phyloP scores from a whole-genome alignment of 1,139 yeast genomes.

The Yamadazyma songkhlaensis region DNA sequence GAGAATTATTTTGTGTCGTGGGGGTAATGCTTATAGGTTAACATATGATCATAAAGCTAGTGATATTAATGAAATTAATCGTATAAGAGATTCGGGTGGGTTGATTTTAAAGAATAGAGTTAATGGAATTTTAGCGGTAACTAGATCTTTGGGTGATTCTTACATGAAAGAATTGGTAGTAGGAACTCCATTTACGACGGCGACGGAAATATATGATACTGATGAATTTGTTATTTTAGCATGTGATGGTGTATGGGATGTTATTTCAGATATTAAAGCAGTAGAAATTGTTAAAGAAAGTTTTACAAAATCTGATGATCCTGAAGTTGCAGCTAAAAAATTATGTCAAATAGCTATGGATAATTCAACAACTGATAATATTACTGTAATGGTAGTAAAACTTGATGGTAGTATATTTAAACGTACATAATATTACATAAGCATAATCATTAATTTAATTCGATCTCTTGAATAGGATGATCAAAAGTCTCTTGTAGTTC shows the following conservation, averaged over 20 bases:
- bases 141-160: constrained; percentile 91
- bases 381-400: constrained; percentile 85
- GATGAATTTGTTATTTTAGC: constrained; percentile 83
- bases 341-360: constrained; percentile 78
- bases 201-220: constrained; percentile 62
- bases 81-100: constrained; percentile 82
- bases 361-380: constrained; percentile 82
- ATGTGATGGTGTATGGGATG: constrained; percentile 97
- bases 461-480: constrained; percentile 7
- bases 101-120: constrained; percentile 87
- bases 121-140: constrained; percentile 93
- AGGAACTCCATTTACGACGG: constrained; percentile 90
- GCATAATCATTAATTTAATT: neutral
- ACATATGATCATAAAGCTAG: constrained; percentile 95
- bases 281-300: constrained; percentile 61
- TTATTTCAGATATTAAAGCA: constrained; percentile 76
- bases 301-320: constrained; percentile 30
- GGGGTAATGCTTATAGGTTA: constrained; percentile 70
- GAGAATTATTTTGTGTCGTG: constrained; percentile 73
- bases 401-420: constrained; percentile 43
- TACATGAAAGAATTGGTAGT: constrained; percentile 88
- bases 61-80: constrained; percentile 70
- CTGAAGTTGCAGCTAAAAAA: constrained; percentile 64
- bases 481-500: constrained; percentile 12
- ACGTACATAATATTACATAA: neutral